Evolutionary conservation across 2,329 filamentous ascomycete genomes (phyloP), one percentile per base, ranked within the genome.

Genomic region (Podosphaera xanthii): DNA sequence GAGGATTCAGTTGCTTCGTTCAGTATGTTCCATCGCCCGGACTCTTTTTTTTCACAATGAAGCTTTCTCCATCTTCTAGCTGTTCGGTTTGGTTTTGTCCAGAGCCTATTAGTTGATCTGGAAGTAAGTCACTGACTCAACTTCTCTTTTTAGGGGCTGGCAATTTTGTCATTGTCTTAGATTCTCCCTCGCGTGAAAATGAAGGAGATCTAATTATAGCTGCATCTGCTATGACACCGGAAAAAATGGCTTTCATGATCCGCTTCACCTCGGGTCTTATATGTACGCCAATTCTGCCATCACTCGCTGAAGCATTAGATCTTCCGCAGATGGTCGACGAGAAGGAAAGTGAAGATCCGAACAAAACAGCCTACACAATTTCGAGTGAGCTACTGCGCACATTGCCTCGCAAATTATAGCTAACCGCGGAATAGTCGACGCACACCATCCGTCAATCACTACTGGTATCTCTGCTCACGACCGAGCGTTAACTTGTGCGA

Each of bases 151-250:
- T 60, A 87, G 83, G 77, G 67, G 80, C 82, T 72, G 89, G 88
- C 71, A 83, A 97, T 70, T 97, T 97, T 77, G 84, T 98, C 70
- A 82, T 98, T 62, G 91, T 96, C 44, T 87, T 98, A 68, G 92
- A 98, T 75, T 86, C 87, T 65, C 82, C 88, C 63, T 81, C 83
- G 62, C 90, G 92, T 71, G 92, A 98, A 72, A 98, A 98, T 72
- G 92, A 98, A 78, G 92, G 90, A 71, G 92, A 98, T 74, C 81
- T 98, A 56, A 96, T 97, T 72, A 94, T 97, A 69, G 87, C 92
- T 64, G 91, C 89, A 62, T 76, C 88, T 65, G 79, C 85, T 67
- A 75, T 96, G 63, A 95, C 91, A 7, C 78, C 89, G 33, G 79
- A 86, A 64, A 91, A 97, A 73, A 94, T 94, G 83, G 87, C 89